Evolutionary conservation across 2,329 filamentous ascomycete species (phyloP).

Genomic region (Basipetospora chlamydospora): DNA sequence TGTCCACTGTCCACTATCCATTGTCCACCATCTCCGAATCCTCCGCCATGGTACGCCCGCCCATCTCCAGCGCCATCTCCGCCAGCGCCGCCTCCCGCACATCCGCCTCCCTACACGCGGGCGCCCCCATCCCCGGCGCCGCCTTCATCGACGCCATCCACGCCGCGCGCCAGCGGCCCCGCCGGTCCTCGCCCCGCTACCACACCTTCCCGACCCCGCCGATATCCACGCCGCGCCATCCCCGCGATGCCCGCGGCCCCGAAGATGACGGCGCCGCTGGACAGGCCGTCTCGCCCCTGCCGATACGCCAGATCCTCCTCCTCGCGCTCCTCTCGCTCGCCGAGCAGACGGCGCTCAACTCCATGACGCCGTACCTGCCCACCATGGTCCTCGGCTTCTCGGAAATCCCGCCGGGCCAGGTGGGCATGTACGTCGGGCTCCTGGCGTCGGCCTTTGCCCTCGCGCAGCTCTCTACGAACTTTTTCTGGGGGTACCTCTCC

Average conservation of each 20-base stretch:
- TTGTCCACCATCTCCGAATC: background rate
- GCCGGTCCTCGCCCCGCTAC: conserved; percentile 5
- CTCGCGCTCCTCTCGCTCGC: conserved; percentile 79
- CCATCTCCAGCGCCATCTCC: background rate
- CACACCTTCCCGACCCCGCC: conserved; percentile 7
- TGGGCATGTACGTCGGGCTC: conserved; percentile 77
- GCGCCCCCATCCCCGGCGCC: conserved; percentile 30
- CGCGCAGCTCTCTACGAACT: conserved; percentile 84
- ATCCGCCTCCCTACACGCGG: conserved; percentile 36
- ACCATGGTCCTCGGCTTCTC: conserved; percentile 82
- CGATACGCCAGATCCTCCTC: conserved; percentile 66
- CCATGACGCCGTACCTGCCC: conserved; percentile 87
- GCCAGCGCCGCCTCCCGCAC: conserved; percentile 13
- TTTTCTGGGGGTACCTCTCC: conserved; percentile 39
- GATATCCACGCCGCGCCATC: conserved; percentile 2
- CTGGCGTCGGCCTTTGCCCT: conserved; percentile 85
- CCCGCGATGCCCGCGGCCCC: background rate
- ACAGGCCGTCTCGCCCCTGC: conserved; percentile 44
- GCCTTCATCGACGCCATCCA: conserved; percentile 4
- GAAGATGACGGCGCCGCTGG: background rate
- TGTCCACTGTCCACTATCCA: background rate
- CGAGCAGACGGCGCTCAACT: conserved; percentile 94
- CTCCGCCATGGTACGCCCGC: conserved; percentile 6
- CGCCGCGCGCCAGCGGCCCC: conserved; percentile 4
- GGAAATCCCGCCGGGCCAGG: conserved; percentile 54